A percentile compares a stretch with the other conserved stretches of the same genome.
These are phyloP conservation scores for Nemophila menziesii DNA, from an alignment of 257 asterid genomes.

Conservation along the genomic window DNA sequence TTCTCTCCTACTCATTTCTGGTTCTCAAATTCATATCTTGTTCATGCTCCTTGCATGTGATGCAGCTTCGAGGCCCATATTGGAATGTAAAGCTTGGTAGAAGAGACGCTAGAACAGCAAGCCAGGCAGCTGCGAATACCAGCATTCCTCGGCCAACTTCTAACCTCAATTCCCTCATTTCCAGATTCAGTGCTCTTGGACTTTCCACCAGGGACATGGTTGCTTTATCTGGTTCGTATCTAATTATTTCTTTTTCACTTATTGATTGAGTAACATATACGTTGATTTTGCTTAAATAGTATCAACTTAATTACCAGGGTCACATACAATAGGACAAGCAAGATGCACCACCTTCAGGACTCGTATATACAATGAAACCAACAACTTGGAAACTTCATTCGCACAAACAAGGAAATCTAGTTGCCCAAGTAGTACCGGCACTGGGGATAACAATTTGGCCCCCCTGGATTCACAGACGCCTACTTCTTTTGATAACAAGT, in stretches of 20 bases:
- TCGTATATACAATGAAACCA: constrained; percentile 66
- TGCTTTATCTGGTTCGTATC: constrained; percentile 53
- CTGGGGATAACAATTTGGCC: constrained; percentile 77
- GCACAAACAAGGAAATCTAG: constrained; percentile 35
- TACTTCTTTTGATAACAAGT: constrained; percentile 52
- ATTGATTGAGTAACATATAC: not conserved
- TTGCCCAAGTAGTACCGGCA: constrained; percentile 53
- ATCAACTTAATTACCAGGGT: constrained; percentile 24
- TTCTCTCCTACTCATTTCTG: no score
- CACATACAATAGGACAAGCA: constrained; percentile 88
- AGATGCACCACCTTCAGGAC: constrained; percentile 76
- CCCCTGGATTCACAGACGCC: constrained; percentile 55
- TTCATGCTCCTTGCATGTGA: not conserved
- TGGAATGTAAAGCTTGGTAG: constrained; percentile 75
- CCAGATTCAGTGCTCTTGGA: constrained; percentile 50
- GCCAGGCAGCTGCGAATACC: constrained; percentile 60
- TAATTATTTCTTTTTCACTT: no score
- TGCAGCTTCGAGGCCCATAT: constrained; percentile 66
- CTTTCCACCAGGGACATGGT: constrained; percentile 68
- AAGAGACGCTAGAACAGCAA: constrained; percentile 74
- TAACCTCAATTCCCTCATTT: constrained; percentile 51
- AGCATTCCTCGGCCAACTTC: constrained; percentile 82
- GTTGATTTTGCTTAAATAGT: not conserved
- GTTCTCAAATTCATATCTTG: not conserved
- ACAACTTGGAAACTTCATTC: constrained; percentile 33